Base-by-base conservation (phyloP, 306 rosid species). In the Elaeagnus macrophylla region DNA sequence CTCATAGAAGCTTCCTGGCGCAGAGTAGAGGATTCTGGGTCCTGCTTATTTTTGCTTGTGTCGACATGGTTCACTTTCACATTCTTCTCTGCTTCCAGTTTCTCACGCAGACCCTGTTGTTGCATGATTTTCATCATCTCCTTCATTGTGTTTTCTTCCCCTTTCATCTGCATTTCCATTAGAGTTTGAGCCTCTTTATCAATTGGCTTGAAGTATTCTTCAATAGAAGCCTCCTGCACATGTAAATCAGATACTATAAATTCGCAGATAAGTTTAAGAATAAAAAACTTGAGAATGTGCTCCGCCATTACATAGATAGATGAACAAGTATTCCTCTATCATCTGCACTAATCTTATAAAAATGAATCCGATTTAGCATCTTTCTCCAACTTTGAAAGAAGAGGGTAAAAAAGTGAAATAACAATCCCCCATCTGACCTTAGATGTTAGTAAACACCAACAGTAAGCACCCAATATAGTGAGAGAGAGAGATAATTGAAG, bases 171-270 rank as follows among this genome's bases (percentile, higher is more conserved):
- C 48, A 79, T 72, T 71, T 71, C 76, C 91, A 90, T 78, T 45
- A 90, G 45, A 52, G 59, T 36, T 77, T 91, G 89, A 43, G 84
- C 96, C 74, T 91, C 89, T 62, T 74, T 67, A 79, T 84, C 89
- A 58, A 91, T 67, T 7, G 97, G 96, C 77, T 82, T 86, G 77
- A 91, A 91, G 75, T 86, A 82, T 19, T 91, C 86, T 64, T 86
- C 94, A 60, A 91, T 78, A 45, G 83, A 83, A 61, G 74, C 72
- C 66, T 91, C 97, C 97, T 86, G 73, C 71, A 75, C n/a, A 49
- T 16, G 44, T 48, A 51, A 25, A 25, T 25, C 32, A 25, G 32
- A 25, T 25, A 25, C 32, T 25, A 25, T 5, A 2, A 25, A 25
- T 25, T 25, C 32, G 4, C 32, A 25, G 32, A 25, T 25, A 25